Percentiles rank a stretch among this genome's conserved stretches.
phyloP scores from a whole-genome alignment of 108 stramenopile species.

The Fistulifera pelliculosa region DNA sequence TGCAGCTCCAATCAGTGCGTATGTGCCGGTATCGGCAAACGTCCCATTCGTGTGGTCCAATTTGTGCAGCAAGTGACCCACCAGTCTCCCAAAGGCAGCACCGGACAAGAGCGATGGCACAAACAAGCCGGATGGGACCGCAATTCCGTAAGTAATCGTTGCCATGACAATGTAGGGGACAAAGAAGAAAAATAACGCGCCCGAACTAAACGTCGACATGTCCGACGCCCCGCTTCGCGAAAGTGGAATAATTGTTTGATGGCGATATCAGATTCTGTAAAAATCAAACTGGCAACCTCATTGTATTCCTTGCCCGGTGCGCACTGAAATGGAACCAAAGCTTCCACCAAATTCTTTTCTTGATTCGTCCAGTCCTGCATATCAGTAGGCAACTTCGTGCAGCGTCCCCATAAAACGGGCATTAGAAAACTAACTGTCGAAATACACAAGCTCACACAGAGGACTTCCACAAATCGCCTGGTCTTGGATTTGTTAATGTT shows the following conservation, averaged over 20 bases:
- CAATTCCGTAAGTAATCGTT: conserved; percentile 85
- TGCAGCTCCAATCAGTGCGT: conserved; percentile 94
- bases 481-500: conserved; percentile 59
- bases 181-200: conserved; percentile 91
- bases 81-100: conserved; percentile 87
- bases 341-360: conserved; percentile 85
- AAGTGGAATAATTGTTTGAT: conserved; percentile 95
- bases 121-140: conserved; percentile 89
- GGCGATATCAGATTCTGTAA: conserved; percentile 90
- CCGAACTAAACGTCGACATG: conserved; percentile 84
- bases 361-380: conserved; percentile 96
- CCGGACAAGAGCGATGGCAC: conserved; percentile 83
- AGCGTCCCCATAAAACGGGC: conserved; percentile 82
- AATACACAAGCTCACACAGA: conserved; percentile 58
- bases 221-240: conserved; percentile 87
- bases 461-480: conserved; percentile 70
- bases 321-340: conserved; percentile 86
- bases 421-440: conserved; percentile 73
- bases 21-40: conserved; percentile 96
- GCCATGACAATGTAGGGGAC: conserved; percentile 84
- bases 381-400: conserved; percentile 84
- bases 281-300: conserved; percentile 91
- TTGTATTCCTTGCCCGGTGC: conserved; percentile 89
- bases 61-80: conserved; percentile 93
- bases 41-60: conserved; percentile 91